Base-by-base conservation (phyloP, 192 early-diverging fungal species). In the Coemansia sp. region DNA sequence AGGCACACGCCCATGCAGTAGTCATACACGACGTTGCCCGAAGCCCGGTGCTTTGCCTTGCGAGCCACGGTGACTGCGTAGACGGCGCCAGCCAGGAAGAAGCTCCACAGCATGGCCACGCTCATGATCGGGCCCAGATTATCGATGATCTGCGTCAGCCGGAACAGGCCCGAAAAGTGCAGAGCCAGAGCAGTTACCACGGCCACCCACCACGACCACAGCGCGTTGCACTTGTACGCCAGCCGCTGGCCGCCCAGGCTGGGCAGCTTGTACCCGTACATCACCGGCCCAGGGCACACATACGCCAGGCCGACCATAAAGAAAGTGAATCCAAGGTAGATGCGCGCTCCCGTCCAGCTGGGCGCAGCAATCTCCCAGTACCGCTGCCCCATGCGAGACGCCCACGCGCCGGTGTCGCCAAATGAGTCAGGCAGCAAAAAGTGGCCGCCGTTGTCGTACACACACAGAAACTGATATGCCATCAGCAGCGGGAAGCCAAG, bases 1-100 rank as follows among this genome's bases (percentile, higher is more conserved):
- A 98, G 84, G 73, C 96, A 94, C 62, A 94, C 85, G 39, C 96
- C 96, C 65, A 98, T 95, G 76, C 92, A 95, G 72, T 93, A 97
- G 73, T 97, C 94, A 79, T 98, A 97, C 54, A 94, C 62, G 21
- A 82, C 54, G 81, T 93, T 93, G 38, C 94, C 92, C 24, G 93
- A 81, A 1, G 73, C 73, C 50, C 78, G 72, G 73, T 81, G 78
- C 73, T 75, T 88, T 80, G 95, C 92, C 47, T 94, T 95, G 25
- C 88, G 88, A n/a, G 77, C 64, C 1, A 90, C 89, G 0, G 90
- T 76, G n/a, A 95, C 72, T 3, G 65, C 64, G 53, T 82, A 75
- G 54, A 73, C 50, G 21, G 64, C 65, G 65, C 64, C 66, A n/a
- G 81, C 83, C 59, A 52, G 86, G 60, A 84, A 91, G 91, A 62